Base-by-base conservation (phyloP, 495 filamentous ascomycete species). In the Corynascus novoguineensis region DNA sequence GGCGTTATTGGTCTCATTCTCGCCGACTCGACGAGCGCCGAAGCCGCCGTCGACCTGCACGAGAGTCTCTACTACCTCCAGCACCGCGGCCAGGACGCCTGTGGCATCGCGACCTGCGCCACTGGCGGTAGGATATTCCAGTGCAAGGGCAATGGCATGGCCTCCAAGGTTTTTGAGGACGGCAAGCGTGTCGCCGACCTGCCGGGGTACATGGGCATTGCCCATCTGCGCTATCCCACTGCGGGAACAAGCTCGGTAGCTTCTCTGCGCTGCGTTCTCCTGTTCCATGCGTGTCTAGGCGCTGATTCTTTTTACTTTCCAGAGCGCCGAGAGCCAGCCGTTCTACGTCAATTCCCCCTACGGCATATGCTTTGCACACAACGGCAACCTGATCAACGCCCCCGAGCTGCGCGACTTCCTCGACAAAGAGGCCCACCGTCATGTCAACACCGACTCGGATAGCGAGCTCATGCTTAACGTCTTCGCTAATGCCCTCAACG, bases 311-410 rank as follows among this genome's bases (percentile, higher is more conserved):
- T 19, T 1, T 5, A n/a, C 7, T 48, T 38, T 7, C 22, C 45
- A 70, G 65, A 88, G 84, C 64, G 80, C 86, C 41, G 87, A 90
- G 71, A 85, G 85, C 34, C 87, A 91, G 72, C 92, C 92, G 1
- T 96, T 96, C 72, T 96, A 95, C 67, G 90, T 95, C 67, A 96
- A 95, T 74, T 86, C 85, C 51, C 92, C 91, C 4, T 95, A 95
- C 68, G 89, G 91, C 21, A 83, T 83, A 59, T 81, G 73, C 60
- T 78, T 71, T 44, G 64, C 57, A 29, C 62, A 70, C 72, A 97
- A 97, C 65, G 93, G 93, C 31, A 98, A 97, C 70, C 78, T 97
- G 41, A 92, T 97, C 76, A 97, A 98, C 68, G 87, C 90, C n/a
- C 78, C 81, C 4, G 85, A 87, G 42, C 76, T 98, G 40, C 86